A percentile compares a stretch with the other conserved stretches of the same genome.
These are phyloP conservation scores for Entomortierella lignicola DNA, from an alignment of 192 early-diverging fungal genomes.

Conservation along the genomic window DNA sequence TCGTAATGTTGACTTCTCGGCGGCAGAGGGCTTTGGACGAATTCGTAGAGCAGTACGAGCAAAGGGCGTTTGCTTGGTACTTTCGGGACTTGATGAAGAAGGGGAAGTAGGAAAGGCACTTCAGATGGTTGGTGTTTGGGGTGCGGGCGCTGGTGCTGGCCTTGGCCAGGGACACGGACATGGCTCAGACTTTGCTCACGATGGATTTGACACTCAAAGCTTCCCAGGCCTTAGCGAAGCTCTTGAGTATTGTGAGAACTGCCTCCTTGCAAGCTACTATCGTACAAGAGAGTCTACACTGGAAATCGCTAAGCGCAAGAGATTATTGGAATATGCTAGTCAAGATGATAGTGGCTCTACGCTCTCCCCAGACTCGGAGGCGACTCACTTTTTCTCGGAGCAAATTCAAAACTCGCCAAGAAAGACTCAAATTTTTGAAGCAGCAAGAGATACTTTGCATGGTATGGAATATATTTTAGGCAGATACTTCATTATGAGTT, in stretches of 20 bases:
- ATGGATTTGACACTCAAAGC: slow-evolving; percentile 70
- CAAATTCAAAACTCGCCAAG: slow-evolving; percentile 44
- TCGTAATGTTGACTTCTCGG: slow-evolving; percentile 88
- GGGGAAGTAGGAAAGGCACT: slow-evolving; percentile 78
- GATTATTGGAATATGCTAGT: slow-evolving; percentile 32
- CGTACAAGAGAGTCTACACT: slow-evolving; percentile 57
- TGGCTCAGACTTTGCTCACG: slow-evolving; percentile 16
- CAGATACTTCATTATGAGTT: too few species aligned
- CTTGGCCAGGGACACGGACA: slow-evolving; percentile 49
- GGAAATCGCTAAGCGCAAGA: slow-evolving; percentile 42
- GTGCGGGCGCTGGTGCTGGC: slow-evolving; percentile 55
- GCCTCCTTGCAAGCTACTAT: slow-evolving; percentile 83
- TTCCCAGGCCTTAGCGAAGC: slow-evolving; percentile 89
- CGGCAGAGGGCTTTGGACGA: slow-evolving; percentile 84
- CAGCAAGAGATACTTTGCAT: slow-evolving; percentile 40
- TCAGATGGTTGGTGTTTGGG: slow-evolving; percentile 73
- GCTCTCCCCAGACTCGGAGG: slow-evolving; percentile 45
- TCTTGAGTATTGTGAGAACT: slow-evolving; percentile 96
- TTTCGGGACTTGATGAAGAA: slow-evolving; percentile 75
- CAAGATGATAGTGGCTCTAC: slow-evolving; percentile 20
- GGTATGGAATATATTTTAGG: slow-evolving; percentile 16
- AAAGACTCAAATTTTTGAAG: slow-evolving; percentile 48
- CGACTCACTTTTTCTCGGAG: slow-evolving; percentile 41
- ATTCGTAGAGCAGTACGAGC: slow-evolving; percentile 79
- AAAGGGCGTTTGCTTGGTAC: slow-evolving; percentile 82